Percentiles rank a stretch among this genome's conserved stretches.
Evolutionary conservation across 2,329 filamentous ascomycete species (phyloP).

Genomic region (Nigrospora sphaerica): DNA sequence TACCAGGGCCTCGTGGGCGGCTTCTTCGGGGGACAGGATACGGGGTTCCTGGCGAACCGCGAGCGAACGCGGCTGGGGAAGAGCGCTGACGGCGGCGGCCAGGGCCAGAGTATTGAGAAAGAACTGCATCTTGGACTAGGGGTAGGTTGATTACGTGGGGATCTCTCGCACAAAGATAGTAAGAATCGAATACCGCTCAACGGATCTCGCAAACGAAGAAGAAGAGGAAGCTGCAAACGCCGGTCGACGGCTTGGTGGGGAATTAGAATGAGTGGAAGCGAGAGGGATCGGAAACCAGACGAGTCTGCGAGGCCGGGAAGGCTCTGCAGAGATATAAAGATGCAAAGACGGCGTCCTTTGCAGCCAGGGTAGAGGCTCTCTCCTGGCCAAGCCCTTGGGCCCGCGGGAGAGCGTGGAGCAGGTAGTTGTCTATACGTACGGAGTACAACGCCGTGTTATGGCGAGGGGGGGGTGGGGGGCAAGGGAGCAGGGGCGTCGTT

Average conservation of each 20-base stretch:
- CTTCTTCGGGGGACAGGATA: slow-evolving; percentile 1
- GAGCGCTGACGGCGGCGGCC: slow-evolving; percentile 2
- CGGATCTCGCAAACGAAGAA: slow-evolving; percentile 1
- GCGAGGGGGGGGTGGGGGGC: too few species aligned
- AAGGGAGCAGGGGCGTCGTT: too few species aligned
- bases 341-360: too few species aligned
- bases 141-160: background rate
- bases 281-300: background rate
- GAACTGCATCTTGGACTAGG: slow-evolving; percentile 3
- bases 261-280: background rate
- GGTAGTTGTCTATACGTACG: too few species aligned
- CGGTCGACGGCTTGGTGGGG: slow-evolving; percentile 4
- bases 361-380: too few species aligned
- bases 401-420: too few species aligned
- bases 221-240: background rate
- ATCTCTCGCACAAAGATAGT: slow-evolving; percentile 1
- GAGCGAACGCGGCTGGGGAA: slow-evolving; percentile 1
- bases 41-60: background rate
- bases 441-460: too few species aligned
- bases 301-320: too few species aligned
- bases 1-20: slow-evolving; percentile 1
- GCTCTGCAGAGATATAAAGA: too few species aligned
- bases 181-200: slow-evolving; percentile 1
- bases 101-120: background rate
- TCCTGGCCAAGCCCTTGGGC: too few species aligned